Evolutionary conservation across 2,329 filamentous ascomycete species (phyloP), one percentile per base, ranked within the genome.

Genomic region (Didymella glomerata): DNA sequence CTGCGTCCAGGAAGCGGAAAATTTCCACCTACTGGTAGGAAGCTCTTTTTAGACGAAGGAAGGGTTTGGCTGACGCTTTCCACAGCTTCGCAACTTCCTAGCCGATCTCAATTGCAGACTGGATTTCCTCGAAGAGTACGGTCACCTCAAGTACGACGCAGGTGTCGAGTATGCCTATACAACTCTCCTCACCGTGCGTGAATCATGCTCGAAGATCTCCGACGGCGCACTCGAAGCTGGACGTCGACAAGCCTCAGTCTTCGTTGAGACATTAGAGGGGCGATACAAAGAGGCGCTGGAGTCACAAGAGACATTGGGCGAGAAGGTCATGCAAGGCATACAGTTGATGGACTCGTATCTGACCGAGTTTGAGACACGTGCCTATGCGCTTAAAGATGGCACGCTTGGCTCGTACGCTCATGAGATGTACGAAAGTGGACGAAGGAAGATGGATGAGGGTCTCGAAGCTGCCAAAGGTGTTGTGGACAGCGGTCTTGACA

Each of bases 221-320:
- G 94, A 92, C 62, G 94, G 95, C 73, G 86, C 97, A 46, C 87
- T 98, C 67, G 95, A 93, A 56, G 91, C 91, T 36, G 93, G 95
- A 22, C 89, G 91, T 51, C 87, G 92, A 64, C 86, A 93, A 61
- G 88, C 96, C 60, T 90, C 92, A 64, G 87, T 98, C 58, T 89
- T 98, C 81, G 92, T 99, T 32, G 94, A 98, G 69, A 97, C 93
- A 0, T 82, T 99, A 14, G 95, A 99, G 77, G 85, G 85, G 27
- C 86, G 91, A 64, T 99, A 97, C 78, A 89, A 96, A 63, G 91
- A 95, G 68, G 93, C 91, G 1, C 79, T 99, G 64, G 89, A 86
- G 16, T 91, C 90, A 2, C 92, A 93, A 64, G 93, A 92, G 73
- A 93, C 92, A 0, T 80, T 98, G 68, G 92, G 95, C 71, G 93